Base-by-base conservation (phyloP, 2,329 filamentous ascomycete genomes). In the Epichloe scottii region DNA sequence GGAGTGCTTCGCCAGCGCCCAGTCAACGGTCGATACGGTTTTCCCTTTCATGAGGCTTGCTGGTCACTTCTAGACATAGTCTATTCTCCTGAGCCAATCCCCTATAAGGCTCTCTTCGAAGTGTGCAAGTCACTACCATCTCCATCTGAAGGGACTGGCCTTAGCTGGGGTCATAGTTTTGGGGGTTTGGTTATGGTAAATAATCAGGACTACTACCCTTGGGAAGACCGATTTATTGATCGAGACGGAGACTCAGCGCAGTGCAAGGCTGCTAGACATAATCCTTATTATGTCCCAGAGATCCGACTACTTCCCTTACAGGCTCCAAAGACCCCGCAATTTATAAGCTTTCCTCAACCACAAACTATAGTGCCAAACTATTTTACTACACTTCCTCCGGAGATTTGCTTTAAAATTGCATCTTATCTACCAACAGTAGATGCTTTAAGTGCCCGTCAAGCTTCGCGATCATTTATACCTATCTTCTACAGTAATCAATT, bases 31-130 rank as follows among this genome's bases (percentile, higher is more conserved):
- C 50, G 53, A 15, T 45, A 53, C 26, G 51, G 54, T 26, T 55
- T 53, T 52, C 49, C 51, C n/a, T 53, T 53, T 46, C 54, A 55
- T 51, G 51, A 50, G 35, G 54, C 51, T 43, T 55, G 51, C 40
- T 55, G 51, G 54, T 44, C 37, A 21, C 45, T 55, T 43, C 51
- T 55, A 19, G 53, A 55, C 44, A 17, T 48, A 30, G 53, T 38
- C 26, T 39, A 46, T 49, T 48, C 43, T 19, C 43, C 48, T 8
- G 37, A 33, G 34, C 43, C 34, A 35, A 47, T 55, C 34, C 53
- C 53, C 15, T 41, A 26, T n/a, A 50, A 44, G 37, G 47, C 44
- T 51, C 51, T 55, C 26, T 48, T 48, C 33, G 51, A 55, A 7
- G 44, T 53, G 30, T 55, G 51, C 45, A 33, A 43, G 26, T 55